Evolutionary conservation across 1,139 yeast genomes (phyloP), one percentile per base, ranked within the genome.

Genomic region (Schizosaccharomyces versatilis): DNA sequence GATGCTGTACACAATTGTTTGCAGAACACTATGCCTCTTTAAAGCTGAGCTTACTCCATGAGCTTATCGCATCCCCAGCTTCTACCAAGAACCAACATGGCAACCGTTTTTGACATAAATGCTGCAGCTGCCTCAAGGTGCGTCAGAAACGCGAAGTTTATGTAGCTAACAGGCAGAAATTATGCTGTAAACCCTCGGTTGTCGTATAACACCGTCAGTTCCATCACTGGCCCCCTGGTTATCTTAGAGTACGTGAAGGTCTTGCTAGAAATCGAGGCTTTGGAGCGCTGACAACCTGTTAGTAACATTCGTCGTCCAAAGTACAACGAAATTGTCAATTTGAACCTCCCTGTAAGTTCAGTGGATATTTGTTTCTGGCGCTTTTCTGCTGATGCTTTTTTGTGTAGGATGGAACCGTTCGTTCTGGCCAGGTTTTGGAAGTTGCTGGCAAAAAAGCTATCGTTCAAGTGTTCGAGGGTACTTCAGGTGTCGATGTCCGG

Each of bases 391-490:
- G 19, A 39, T 24, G 19, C 17, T 9, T 6, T 36, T 10, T n/a
- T 7, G 3, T 36, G 14, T 15, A 49, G 52, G 98, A 93, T 67
- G 98, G 99, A 8, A 71, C 90, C 40, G 71, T 73, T 54, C 82
- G 98, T 71, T 95, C 94, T 59, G 99, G 99, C 64, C 98, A 90
- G 72, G 98, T 90, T 48, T 78, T 90, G 66, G 99, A 90, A 73
- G 97, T 93, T 58, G 81, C 94, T 71, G 98, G 98, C 58, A 79
- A 84, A 65, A 82, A 93, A 66, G 99, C 99, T 54, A 80, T 90
- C 70, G 99, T 90, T 55, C 99, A 90, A 76, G 62, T 60, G 36
- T 53, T 58, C 17, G 41, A 59, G 73, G 98, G 98, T 66, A 88
- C 98, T 53, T 80, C 95, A 6, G 97, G 97, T 64, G 83, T 88